Evolutionary conservation across 1,284 basidiomycete species (phyloP).

Genomic region (Boletus sp.): DNA sequence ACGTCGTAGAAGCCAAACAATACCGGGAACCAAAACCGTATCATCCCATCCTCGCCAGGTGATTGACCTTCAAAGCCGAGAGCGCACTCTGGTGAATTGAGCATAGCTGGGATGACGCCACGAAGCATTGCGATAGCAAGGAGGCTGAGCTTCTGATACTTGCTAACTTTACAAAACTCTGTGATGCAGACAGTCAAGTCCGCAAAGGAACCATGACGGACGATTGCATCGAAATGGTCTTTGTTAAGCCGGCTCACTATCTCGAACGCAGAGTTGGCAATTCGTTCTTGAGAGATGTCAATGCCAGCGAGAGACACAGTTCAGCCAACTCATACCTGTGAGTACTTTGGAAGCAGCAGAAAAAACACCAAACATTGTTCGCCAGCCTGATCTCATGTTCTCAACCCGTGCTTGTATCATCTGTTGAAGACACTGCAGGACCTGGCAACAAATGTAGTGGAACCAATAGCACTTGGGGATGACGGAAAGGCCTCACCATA

Average conservation of each 20-base stretch:
- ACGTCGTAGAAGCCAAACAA: conserved; percentile 99
- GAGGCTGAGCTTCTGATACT: conserved; percentile 97
- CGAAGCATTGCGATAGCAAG: conserved; percentile 97
- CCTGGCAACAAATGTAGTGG: conserved; percentile 48
- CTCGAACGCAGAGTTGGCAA: conserved; percentile 95
- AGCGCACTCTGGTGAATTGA: conserved; percentile 82
- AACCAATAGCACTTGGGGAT: conserved; percentile 6
- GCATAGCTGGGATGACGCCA: conserved; percentile 90
- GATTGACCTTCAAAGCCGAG: conserved; percentile 48
- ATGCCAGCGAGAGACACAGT: neutral
- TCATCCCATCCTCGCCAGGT: conserved; percentile 59
- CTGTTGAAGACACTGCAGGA: conserved; percentile 97
- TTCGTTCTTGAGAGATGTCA: conserved; percentile 65
- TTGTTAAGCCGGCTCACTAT: conserved; percentile 91
- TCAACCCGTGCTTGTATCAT: conserved; percentile 97
- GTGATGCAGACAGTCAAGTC: conserved; percentile 98
- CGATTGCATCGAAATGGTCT: conserved; percentile 90
- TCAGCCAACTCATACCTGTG: conserved; percentile 59
- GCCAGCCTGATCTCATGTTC: conserved; percentile 98
- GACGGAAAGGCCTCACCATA: conserved; percentile 67
- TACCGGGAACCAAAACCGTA: conserved; percentile 97
- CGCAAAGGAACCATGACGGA: conserved; percentile 92
- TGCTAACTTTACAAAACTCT: conserved; percentile 99
- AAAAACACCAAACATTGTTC: conserved; percentile 99
- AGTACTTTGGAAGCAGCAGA: conserved; percentile 94